Base-by-base conservation (phyloP, 305 asterid genomes). In the Solanum aculeatissimum region DNA sequence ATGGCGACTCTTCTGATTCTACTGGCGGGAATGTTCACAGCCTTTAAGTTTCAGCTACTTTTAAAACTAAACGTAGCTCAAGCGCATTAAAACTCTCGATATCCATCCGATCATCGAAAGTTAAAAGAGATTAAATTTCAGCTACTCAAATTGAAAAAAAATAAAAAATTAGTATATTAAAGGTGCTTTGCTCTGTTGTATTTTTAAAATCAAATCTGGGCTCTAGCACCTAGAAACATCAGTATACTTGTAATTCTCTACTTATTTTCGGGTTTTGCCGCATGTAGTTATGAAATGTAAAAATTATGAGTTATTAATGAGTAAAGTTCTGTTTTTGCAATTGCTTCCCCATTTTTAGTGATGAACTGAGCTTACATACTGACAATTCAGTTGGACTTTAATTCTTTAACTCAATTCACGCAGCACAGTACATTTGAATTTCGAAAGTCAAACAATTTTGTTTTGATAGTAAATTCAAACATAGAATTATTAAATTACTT, bases 1-100 rank as follows among this genome's bases (percentile, higher is more conserved):
- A 80, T 9, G 88, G 85, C 7, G 86, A 89, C 78, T 90, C 93
- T 11, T 91, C 91, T 55, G 93, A 88, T 83, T 92, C 94, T 82
- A 88, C 90, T 55, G 90, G 90, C 90, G 92, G 94, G 90, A 92
- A 91, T 58, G 86, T 84, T 85, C 66, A 62, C 29, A 81, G 75
- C 42, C 4, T 43, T 16, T 81, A 62, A 43, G 42, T 23, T 58
- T 7, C 51, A 6, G 23, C n/a, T 58, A 21, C 8, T 10, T n/a
- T n/a, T 4, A 58, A 21, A 58, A 58, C n/a, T n/a, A n/a, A 0
- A 27, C 1, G 4, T 0, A 51, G 4, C 2, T 3, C 4, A 2
- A 2, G 1, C 6, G 4, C 60, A 53, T 2, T 16, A 53, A 53
- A 53, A 16, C 21, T 16, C 16, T 51, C 8, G 14, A 8, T 0